A percentile compares a stretch with the other conserved stretches of the same genome.
Evolutionary conservation across 371 early-diverging fungal genomes (phyloP).

Genomic region (Caulochytrium protostelioides): DNA sequence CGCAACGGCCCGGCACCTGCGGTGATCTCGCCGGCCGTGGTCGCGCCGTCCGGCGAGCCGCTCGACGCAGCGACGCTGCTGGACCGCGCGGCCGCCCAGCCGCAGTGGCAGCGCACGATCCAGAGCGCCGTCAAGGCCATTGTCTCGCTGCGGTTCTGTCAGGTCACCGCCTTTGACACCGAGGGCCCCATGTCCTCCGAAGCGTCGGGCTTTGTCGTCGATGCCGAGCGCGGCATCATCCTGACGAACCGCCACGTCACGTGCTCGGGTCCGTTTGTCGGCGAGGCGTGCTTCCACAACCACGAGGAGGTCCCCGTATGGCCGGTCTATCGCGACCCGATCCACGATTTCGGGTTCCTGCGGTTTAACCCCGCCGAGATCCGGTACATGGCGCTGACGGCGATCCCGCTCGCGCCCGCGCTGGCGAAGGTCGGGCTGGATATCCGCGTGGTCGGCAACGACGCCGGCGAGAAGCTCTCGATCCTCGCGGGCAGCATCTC

Average conservation of each 20-base stretch:
- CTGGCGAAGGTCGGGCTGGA: constrained; percentile 72
- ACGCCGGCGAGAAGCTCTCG: constrained; percentile 78
- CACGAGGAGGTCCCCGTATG: constrained; percentile 74
- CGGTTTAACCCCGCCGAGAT: constrained; percentile 57
- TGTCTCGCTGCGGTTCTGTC: constrained; percentile 60
- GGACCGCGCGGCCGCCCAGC: neutral
- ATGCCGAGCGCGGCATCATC: constrained; percentile 61
- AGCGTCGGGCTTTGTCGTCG: constrained; percentile 88
- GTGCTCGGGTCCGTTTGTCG: constrained; percentile 73
- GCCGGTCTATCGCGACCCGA: constrained; percentile 41
- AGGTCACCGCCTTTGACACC: constrained; percentile 68
- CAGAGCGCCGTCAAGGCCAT: constrained; percentile 52
- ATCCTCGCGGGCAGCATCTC: constrained; percentile 73
- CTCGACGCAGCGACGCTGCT: neutral
- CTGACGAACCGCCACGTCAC: constrained; percentile 84
- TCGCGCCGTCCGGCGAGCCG: neutral
- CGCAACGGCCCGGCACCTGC: too few species aligned
- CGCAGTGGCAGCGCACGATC: constrained; percentile 47
- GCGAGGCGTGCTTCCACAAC: constrained; percentile 66
- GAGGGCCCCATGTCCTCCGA: constrained; percentile 46
- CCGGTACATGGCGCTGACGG: constrained; percentile 55
- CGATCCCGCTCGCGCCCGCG: constrained; percentile 56
- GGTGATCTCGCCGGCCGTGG: neutral
- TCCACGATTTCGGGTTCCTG: constrained; percentile 30
- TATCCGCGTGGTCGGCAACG: constrained; percentile 79